phyloP scores from a whole-genome alignment of 176 grass and related monocot genomes.

The Oryza coarctata region DNA sequence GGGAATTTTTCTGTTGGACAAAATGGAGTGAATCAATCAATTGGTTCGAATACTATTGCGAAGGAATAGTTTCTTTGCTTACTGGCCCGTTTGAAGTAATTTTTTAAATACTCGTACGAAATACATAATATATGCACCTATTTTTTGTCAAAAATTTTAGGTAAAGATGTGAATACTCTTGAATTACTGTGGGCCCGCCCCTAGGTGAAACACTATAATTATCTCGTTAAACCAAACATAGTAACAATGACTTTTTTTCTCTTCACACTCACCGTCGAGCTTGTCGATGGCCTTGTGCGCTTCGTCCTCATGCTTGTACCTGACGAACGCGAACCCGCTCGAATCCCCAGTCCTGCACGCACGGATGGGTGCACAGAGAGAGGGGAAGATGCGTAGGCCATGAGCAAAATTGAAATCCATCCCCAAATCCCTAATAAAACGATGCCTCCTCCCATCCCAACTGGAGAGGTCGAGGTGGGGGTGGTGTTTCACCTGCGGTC shows the following conservation, averaged over 20 bases:
- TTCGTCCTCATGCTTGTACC: conserved; percentile 84
- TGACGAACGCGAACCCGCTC: conserved; percentile 80
- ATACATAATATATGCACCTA: too few species aligned
- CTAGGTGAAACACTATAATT: background rate
- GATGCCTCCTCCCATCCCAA: background rate
- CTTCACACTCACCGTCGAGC: conserved; percentile 55
- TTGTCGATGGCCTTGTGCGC: conserved; percentile 68
- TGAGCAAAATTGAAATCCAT: conserved; percentile 3
- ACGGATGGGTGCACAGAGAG: background rate
- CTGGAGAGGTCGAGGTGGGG: background rate
- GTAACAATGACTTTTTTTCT: background rate
- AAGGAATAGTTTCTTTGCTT: too few species aligned
- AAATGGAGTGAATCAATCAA: too few species aligned
- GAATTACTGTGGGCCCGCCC: too few species aligned
- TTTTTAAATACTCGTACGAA: too few species aligned
- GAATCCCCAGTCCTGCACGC: conserved; percentile 67
- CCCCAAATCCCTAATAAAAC: background rate
- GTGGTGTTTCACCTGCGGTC: conserved; percentile 58
- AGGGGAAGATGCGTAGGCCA: background rate
- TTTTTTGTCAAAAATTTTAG: too few species aligned
- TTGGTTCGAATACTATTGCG: too few species aligned
- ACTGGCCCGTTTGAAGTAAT: too few species aligned
- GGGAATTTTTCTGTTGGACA: too few species aligned
- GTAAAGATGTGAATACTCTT: too few species aligned
- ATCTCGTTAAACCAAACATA: background rate